Evolutionary conservation across 768 basidiomycete species (phyloP), one percentile per base, ranked within the genome.

Genomic region (Lentinula aciculospora): DNA sequence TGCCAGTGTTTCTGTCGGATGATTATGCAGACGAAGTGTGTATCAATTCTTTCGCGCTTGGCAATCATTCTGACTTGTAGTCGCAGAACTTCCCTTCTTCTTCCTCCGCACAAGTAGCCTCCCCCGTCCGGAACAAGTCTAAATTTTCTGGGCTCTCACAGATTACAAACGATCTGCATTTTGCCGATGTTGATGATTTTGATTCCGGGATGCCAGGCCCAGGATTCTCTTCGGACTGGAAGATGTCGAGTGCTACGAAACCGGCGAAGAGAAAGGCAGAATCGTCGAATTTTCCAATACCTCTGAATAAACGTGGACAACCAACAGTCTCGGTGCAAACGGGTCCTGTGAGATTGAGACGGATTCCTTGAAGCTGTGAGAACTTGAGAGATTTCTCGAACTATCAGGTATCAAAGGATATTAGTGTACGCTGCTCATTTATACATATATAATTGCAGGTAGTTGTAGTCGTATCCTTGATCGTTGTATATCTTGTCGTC

Each of bases 201-300:
- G 34, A 42, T 32, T 19, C 8, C 12, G 54, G 54, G 1, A 56
- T 56, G 54, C 54, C 39, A 29, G 40, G 27, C 2, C 54, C 54
- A 31, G 40, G 54, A 27, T 56, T 56, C 17, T 56, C 54, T 12
- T 56, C 54, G 15, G 54, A 56, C 28, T 56, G 54, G 54, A 56
- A 29, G 42, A 56, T 56, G 53, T 9, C 31, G 36, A 27, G 10
- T n/a, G 27, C 27, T n/a, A 7, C 8, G 5, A 36, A 40, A 12
- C n/a, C 32, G 15, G 25, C 12, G 9, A 55, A 55, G 9, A 56
- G 40, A 21, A 56, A 56, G 17, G 17, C 40, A 9, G 27, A 15
- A 21, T 29, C 54, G 28, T 17, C 19, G 1, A 56, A 42, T 27
- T 56, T 56, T 56, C 54, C 54, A 5, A 56, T 56, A 32, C 40